Base-by-base conservation (phyloP, 1,284 basidiomycete genomes). In the Athelia psychrophila region DNA sequence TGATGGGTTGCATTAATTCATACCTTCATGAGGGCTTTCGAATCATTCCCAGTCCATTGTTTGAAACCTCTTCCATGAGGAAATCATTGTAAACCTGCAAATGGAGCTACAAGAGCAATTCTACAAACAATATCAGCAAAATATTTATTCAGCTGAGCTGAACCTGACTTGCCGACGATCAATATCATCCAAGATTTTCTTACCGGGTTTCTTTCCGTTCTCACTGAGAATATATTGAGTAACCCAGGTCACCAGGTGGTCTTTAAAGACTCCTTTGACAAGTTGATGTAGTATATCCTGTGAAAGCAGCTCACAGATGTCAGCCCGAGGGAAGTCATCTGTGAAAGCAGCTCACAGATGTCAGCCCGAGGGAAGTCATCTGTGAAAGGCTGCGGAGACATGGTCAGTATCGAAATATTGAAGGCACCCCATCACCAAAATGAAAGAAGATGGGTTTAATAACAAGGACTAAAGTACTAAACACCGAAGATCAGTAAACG, bases 1-100 rank as follows among this genome's bases (percentile, higher is more conserved):
- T n/a, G 38, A 8, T 6, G n/a, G 5, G 20, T 6, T 6, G 20
- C 9, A 42, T 18, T 23, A n/a, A n/a, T n/a, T n/a, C n/a, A n/a
- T n/a, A 57, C 38, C 32, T 58, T 52, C 51, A 53, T 38, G 4
- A 56, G 18, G 13, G 60, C 62, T 47, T 68, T 68, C 16, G 67
- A 68, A 47, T 72, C 68, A 49, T 65, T 55, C 0, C 68, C 70
- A 1, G 67, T 69, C 67, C 63, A 69, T 46, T 60, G 60, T 8
- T 48, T 47, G 9, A 60, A 53, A 3, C 30, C 33, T 18, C 58
- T 51, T 6, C 60, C 59, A 22, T 56, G 44, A 10, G 18, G 19
- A 33, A 45, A 49, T 32, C 40, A 12, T n/a, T 40, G 24, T 16
- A 50, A 19, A 13, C 49, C 36, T 15, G 49, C 15, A 38, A 50